Conservation (phyloP, 2,329 filamentous ascomycete genomes). For the Xylaria sp. region DNA sequence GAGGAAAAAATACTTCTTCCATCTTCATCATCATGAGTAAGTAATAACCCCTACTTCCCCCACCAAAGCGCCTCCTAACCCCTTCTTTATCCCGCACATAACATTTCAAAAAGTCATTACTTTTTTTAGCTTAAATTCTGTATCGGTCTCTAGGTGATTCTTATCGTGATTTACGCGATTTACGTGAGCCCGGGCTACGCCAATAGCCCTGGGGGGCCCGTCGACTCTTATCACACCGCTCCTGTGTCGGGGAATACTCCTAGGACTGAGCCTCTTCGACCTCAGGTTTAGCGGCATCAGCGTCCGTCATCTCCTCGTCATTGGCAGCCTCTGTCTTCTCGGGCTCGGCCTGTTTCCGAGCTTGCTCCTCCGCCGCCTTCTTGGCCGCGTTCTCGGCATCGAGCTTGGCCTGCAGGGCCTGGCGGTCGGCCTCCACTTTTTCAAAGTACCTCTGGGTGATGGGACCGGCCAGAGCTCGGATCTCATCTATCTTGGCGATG, state of each 20-base stretch:
- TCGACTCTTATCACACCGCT: slow-evolving; percentile 64
- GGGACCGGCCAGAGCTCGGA: slow-evolving; percentile 86
- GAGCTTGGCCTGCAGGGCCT: slow-evolving; percentile 74
- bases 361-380: slow-evolving; percentile 59
- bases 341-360: slow-evolving; percentile 51
- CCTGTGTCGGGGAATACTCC: neutral
- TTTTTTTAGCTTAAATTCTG: too few relatives aligned
- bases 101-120: too few relatives aligned
- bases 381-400: slow-evolving; percentile 81
- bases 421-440: slow-evolving; percentile 86
- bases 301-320: slow-evolving; percentile 70
- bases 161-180: too few relatives aligned
- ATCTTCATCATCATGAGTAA: too few relatives aligned
- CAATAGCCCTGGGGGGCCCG: too few relatives aligned
- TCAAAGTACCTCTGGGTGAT: slow-evolving; percentile 95
- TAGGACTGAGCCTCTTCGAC: slow-evolving; percentile 51
- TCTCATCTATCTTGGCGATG: slow-evolving; percentile 93
- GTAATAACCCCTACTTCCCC: too few relatives aligned
- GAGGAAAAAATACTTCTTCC: too few relatives aligned
- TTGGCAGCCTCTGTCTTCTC: slow-evolving; percentile 56
- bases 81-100: too few relatives aligned
- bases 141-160: too few relatives aligned
- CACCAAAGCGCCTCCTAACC: too few relatives aligned
- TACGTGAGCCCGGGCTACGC: too few relatives aligned
- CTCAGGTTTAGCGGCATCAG: slow-evolving; percentile 59